Base-by-base conservation (phyloP, 129 eudicot genomes). In the Tanacetum coccineum region DNA sequence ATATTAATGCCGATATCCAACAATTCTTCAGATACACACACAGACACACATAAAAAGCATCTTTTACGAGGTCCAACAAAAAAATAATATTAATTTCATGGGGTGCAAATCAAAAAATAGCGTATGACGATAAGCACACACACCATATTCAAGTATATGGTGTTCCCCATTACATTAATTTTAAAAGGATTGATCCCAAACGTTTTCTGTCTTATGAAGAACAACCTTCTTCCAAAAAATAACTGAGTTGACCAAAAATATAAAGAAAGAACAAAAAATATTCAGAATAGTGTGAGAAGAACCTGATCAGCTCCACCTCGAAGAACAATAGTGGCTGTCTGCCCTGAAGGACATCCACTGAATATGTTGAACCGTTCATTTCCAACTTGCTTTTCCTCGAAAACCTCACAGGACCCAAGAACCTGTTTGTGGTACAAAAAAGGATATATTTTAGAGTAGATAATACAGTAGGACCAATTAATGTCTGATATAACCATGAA, bases 251-350 rank as follows among this genome's bases (percentile, higher is more conserved):
- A 36, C 42, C 25, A 6, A 0, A n/a, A 13, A 18, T 13, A 57
- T 39, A 10, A 2, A 39, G 6, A 40, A 52, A 0, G 9, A 10
- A 28, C 32, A 3, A 13, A 20, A 0, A 25, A 45, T 52, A 25
- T 7, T 8, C 3, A 44, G 20, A 72, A 64, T 63, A 54, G 15
- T 39, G 18, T 14, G 42, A 9, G 22, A 63, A 22, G 61, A 53
- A 32, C 93, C 96, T 89, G 96, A 79, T 89, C 96, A 74, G 96
- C 93, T 74, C 96, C 96, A 70, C 96, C 96, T 48, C 93, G 89
- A 48, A 89, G 93, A 72, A 89, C 96, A 74, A 89, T 89, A 36
- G 96, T 89, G 59, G 96, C 96, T 44, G 96, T 89, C 67, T 71
- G 80, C 59, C 96, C 96, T 1, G 80, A 77, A 28, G 93, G 96